A percentile compares a stretch with the other conserved stretches of the same genome.
These are phyloP conservation scores for Lolium rigidum DNA, from an alignment of 176 grass and related monocot species.

Conservation along the genomic window DNA sequence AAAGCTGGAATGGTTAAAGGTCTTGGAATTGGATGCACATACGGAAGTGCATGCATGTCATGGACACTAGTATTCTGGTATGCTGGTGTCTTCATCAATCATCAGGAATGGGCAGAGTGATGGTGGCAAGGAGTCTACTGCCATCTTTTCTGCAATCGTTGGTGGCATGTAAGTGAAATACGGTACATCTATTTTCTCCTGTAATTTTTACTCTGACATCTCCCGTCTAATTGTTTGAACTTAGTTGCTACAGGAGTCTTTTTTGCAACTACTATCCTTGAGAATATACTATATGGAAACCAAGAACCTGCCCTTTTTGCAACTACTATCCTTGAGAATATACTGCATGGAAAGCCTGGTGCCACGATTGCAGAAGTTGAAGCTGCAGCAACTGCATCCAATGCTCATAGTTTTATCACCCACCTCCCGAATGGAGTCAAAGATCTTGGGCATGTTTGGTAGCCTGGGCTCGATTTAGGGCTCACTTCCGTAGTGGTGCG, in stretches of 20 bases:
- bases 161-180: constrained; percentile 78
- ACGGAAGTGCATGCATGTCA: constrained; percentile 97
- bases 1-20: constrained; percentile 99
- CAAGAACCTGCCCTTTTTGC: constrained; percentile 99
- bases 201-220: neutral
- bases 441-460: too few relatives aligned
- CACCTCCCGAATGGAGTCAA: constrained; percentile 88
- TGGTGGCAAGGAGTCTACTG: constrained; percentile 95
- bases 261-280: constrained; percentile 93
- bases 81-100: constrained; percentile 71
- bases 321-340: constrained; percentile 93
- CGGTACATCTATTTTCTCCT: neutral
- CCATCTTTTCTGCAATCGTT: constrained; percentile 95
- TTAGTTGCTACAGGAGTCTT: constrained; percentile 71
- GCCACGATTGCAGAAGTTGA: constrained; percentile 90
- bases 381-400: constrained; percentile 83
- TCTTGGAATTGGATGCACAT: constrained; percentile 95
- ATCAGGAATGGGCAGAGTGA: constrained; percentile 88
- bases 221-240: neutral
- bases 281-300: constrained; percentile 98
- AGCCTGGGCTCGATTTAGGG: too few relatives aligned
- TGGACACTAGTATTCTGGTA: constrained; percentile 99
- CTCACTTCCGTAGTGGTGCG: constrained; percentile 61
- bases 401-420: constrained; percentile 95
- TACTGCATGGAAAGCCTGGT: constrained; percentile 92